phyloP scores from a whole-genome alignment of 768 basidiomycete species.

The Suillus clintonianus region DNA sequence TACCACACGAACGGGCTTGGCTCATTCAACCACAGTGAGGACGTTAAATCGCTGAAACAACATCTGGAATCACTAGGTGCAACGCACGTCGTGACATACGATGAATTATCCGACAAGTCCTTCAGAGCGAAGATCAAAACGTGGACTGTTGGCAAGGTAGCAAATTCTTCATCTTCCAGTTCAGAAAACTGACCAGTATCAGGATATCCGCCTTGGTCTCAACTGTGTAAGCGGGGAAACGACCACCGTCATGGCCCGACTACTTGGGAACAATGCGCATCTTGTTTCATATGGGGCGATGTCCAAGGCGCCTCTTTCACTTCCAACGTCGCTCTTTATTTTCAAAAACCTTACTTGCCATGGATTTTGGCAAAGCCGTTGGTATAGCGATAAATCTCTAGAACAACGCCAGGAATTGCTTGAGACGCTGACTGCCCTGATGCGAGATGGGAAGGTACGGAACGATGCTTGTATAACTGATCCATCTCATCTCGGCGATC shows the following conservation, averaged over 20 bases:
- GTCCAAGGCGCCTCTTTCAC: constrained; percentile 77
- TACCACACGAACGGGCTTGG: constrained; percentile 1
- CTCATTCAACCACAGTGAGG: constrained; percentile 40
- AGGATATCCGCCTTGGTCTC: constrained; percentile 49
- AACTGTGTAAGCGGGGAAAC: constrained; percentile 68
- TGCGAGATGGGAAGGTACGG: constrained; percentile 54
- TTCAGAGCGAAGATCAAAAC: constrained; percentile 56
- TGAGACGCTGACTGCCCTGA: constrained; percentile 50
- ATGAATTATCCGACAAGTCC: constrained; percentile 62
- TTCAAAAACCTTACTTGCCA: constrained; percentile 79
- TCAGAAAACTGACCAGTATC: constrained; percentile 9
- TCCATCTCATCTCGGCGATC: constrained; percentile 9
- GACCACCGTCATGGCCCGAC: constrained; percentile 67
- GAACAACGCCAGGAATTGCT: constrained; percentile 56
- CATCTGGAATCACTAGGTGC: constrained; percentile 67
- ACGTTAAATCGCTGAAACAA: constrained; percentile 49
- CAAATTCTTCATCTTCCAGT: constrained; percentile 8
- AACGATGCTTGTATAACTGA: neutral
- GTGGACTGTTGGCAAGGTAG: constrained; percentile 66
- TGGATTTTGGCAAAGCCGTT: constrained; percentile 79
- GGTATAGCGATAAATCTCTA: constrained; percentile 56
- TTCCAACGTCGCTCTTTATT: constrained; percentile 80
- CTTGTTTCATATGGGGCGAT: constrained; percentile 90
- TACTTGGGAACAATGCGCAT: constrained; percentile 67
- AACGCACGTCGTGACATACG: constrained; percentile 76